Base-by-base conservation (phyloP, 2,329 filamentous ascomycete species). In the Chaetomiaceae sp. region DNA sequence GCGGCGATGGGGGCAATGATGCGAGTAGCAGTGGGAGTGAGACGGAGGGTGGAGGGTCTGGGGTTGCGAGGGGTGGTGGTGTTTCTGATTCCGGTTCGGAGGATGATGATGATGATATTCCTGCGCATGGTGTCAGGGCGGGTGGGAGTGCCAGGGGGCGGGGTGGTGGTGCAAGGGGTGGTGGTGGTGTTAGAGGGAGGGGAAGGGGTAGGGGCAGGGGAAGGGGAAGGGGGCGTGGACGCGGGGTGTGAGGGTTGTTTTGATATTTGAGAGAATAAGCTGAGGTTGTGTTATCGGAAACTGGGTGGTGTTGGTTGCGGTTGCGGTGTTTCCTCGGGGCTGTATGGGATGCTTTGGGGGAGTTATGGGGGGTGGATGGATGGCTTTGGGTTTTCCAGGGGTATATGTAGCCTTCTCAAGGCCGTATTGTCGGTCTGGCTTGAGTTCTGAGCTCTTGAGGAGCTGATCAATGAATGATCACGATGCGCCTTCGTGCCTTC, bases 101-200 rank as follows among this genome's bases (percentile, higher is more conserved):
- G 29, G 44, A 56, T 11, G 45, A 45, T 11, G 55, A 56, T 39
- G 57, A 60, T n/a, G 55, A 57, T 15, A 60, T 58, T 11, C 52
- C 57, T 9, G 54, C 53, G 7, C 32, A 26, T 6, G 52, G 43
- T 9, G 52, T 46, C 7, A 30, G 38, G 18, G 15, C 15, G n/a
- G 27, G 38, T 27, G 38, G 37, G 9, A 4, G 14, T 6, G 22
- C 20, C 9, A 20, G 22, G 20, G 43, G 36, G 30, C 39, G 43
- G 11, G 30, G 32, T 1, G 43, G 48, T 7, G 33, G 50, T 27
- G 49, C 42, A 1, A 22, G 20, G 39, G 52, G 29, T 14, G 43
- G 24, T 5, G 45, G 47, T 7, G 27, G 38, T 19, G 43, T n/a
- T 6, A 19, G 34, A 7, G 39, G 38, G 4, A 39, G 43, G 33